These are phyloP conservation scores for Fusarium decemcellulare DNA, from an alignment of 2,329 filamentous ascomycete species.

Conservation along the genomic window DNA sequence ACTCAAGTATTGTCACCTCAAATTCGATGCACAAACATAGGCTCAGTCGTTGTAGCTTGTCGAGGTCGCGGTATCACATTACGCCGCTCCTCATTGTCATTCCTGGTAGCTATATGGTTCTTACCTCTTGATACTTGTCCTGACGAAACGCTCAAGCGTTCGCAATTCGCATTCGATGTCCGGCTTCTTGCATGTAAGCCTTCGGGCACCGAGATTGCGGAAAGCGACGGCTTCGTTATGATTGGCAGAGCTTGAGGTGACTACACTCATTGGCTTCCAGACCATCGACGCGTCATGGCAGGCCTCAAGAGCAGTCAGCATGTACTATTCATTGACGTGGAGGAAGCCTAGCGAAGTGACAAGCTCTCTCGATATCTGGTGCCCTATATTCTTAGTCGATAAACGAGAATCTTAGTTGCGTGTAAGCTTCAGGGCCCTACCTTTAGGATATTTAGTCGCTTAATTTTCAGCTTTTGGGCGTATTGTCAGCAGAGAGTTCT, in stretches of 20 bases:
- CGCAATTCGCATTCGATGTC: not conserved
- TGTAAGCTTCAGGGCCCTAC: not conserved
- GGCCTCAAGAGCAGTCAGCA: not conserved
- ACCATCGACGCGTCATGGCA: slow-evolving; percentile 16
- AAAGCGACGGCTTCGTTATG: slow-evolving; percentile 20
- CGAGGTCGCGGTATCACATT: not conserved
- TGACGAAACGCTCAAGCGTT: not conserved
- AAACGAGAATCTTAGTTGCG: slow-evolving; percentile 18
- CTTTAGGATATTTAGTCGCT: slow-evolving; percentile 18
- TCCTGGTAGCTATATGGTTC: not conserved
- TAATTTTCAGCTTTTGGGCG: slow-evolving; percentile 11
- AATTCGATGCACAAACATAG: not conserved
- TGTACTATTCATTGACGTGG: slow-evolving; percentile 6
- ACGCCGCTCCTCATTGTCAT: not conserved
- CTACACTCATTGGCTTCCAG: slow-evolving; percentile 22
- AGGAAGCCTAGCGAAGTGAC: slow-evolving; percentile 19
- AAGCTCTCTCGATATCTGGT: slow-evolving; percentile 13
- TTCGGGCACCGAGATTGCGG: not conserved
- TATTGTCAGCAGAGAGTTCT: slow-evolving; percentile 16
- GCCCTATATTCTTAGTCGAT: slow-evolving; percentile 9
- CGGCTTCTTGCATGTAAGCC: not conserved
- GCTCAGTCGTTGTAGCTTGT: not conserved
- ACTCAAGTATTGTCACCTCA: not conserved
- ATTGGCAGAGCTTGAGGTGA: slow-evolving; percentile 18
- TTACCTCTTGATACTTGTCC: not conserved